Percentiles rank a stretch among this genome's conserved stretches.
Conservation (phyloP, 441 rosid species). For the Biscutella laevigata region DNA sequence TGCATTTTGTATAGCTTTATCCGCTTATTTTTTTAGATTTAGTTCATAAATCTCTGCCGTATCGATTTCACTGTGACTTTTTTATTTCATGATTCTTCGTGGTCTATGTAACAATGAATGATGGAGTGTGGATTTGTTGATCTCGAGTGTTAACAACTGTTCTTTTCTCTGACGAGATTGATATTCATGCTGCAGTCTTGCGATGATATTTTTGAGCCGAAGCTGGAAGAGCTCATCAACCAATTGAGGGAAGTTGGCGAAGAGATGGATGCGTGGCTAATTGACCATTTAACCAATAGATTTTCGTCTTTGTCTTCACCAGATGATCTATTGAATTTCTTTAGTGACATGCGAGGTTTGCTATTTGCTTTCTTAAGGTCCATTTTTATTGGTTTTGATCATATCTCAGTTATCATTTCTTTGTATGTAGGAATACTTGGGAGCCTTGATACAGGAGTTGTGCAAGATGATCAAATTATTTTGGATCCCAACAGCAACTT, state of each 20-base stretch:
- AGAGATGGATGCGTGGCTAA: slow-evolving; percentile 53
- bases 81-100: not conserved
- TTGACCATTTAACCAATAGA: slow-evolving; percentile 52
- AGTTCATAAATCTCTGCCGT: not conserved
- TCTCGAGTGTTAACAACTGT: not conserved
- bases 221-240: slow-evolving; percentile 52
- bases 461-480: slow-evolving; percentile 71
- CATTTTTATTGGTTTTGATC: not conserved
- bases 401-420: slow-evolving; percentile 10
- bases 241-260: slow-evolving; percentile 64
- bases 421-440: slow-evolving; percentile 54
- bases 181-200: slow-evolving; percentile 42
- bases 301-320: slow-evolving; percentile 62
- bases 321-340: slow-evolving; percentile 72
- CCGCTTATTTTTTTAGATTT: not conserved
- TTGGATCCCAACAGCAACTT: slow-evolving; percentile 75
- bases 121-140: not conserved
- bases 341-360: slow-evolving; percentile 73
- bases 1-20: not conserved
- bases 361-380: not conserved
- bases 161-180: not conserved
- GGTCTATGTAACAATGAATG: not conserved
- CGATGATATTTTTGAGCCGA: slow-evolving; percentile 76
- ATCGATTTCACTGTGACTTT: not conserved
- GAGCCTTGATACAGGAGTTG: slow-evolving; percentile 50